Conservation (phyloP, 1,139 yeast genomes). For the Nadsonia starkeyi-henricii region DNA sequence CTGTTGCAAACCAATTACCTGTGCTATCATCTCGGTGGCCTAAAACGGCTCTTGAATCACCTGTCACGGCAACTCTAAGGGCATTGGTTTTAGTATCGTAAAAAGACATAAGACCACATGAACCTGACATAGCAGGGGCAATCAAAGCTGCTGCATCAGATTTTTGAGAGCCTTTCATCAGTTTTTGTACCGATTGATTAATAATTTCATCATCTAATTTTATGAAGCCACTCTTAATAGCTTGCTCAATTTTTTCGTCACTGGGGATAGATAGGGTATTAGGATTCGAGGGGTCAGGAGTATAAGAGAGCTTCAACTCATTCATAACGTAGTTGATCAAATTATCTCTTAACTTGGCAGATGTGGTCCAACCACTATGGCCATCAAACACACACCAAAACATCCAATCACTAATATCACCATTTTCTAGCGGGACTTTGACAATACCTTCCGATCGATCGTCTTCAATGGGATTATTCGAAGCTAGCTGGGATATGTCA, state of each 20-base stretch:
- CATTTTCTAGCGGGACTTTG: slow-evolving; percentile 48
- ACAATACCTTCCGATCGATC: slow-evolving; percentile 79
- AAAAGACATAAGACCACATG: slow-evolving; percentile 80
- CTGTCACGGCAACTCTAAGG: slow-evolving; percentile 86
- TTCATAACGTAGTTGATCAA: slow-evolving; percentile 63
- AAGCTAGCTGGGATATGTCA: slow-evolving; percentile 79
- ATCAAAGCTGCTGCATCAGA: slow-evolving; percentile 57
- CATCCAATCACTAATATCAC: slow-evolving; percentile 61
- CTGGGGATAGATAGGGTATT: slow-evolving; percentile 32
- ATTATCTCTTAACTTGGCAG: slow-evolving; percentile 67
- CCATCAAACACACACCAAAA: slow-evolving; percentile 96
- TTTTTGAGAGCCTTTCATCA: slow-evolving; percentile 46
- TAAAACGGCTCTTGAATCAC: slow-evolving; percentile 86
- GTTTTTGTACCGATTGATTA: slow-evolving; percentile 51
- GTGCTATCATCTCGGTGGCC: slow-evolving; percentile 47
- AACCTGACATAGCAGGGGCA: slow-evolving; percentile 91
- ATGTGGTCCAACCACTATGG: slow-evolving; percentile 93
- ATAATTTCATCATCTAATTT: slow-evolving; percentile 81
- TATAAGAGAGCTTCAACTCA: slow-evolving; percentile 56
- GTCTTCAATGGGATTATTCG: slow-evolving; percentile 91
- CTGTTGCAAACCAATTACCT: slow-evolving; percentile 77
- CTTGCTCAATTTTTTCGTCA: slow-evolving; percentile 59
- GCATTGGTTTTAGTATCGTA: slow-evolving; percentile 64
- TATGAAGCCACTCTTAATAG: slow-evolving; percentile 68
- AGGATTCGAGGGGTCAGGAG: slow-evolving; percentile 11